Percentiles rank a stretch among this genome's conserved stretches.
Evolutionary conservation across 2,329 filamentous ascomycete genomes (phyloP).

Genomic region (Apiospora arundinis): DNA sequence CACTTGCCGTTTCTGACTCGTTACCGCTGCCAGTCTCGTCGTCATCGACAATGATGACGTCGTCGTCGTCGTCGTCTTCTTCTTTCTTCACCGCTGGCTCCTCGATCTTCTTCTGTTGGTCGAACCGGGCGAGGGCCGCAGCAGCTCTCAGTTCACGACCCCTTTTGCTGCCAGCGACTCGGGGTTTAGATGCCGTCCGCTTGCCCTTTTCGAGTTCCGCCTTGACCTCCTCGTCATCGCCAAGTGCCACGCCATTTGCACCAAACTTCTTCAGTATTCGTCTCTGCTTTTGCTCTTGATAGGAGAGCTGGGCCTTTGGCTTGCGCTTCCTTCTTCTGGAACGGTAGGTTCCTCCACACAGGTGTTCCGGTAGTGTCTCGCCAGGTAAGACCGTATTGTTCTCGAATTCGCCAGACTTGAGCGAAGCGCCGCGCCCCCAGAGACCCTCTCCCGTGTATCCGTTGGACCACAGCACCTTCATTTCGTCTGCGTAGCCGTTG

Average conservation of each 20-base stretch:
- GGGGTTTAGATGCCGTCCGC: conserved; percentile 67
- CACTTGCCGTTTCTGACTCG: conserved; percentile 51
- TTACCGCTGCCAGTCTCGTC: conserved; percentile 41
- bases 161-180: conserved; percentile 75
- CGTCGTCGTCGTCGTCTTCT: conserved; percentile 39
- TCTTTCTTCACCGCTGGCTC: conserved; percentile 34
- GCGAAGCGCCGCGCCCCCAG: conserved; percentile 75
- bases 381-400: conserved; percentile 56
- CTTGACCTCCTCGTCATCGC: conserved; percentile 71
- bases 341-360: conserved; percentile 83
- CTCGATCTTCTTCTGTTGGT: conserved; percentile 60
- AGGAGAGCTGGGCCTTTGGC: conserved; percentile 60
- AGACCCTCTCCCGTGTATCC: conserved; percentile 82
- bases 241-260: conserved; percentile 69
- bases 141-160: conserved; percentile 79
- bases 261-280: conserved; percentile 81
- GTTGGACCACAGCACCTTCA: conserved; percentile 73
- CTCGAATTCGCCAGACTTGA: conserved; percentile 67
- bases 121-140: conserved; percentile 77
- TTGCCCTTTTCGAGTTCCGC: conserved; percentile 72
- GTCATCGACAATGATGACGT: conserved; percentile 43
- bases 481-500: conserved; percentile 73
- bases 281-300: conserved; percentile 75
- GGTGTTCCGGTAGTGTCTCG: conserved; percentile 69
- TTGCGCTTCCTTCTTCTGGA: conserved; percentile 64